Base-by-base conservation (phyloP, 2,329 filamentous ascomycete species). In the Lecanicillium sp. region DNA sequence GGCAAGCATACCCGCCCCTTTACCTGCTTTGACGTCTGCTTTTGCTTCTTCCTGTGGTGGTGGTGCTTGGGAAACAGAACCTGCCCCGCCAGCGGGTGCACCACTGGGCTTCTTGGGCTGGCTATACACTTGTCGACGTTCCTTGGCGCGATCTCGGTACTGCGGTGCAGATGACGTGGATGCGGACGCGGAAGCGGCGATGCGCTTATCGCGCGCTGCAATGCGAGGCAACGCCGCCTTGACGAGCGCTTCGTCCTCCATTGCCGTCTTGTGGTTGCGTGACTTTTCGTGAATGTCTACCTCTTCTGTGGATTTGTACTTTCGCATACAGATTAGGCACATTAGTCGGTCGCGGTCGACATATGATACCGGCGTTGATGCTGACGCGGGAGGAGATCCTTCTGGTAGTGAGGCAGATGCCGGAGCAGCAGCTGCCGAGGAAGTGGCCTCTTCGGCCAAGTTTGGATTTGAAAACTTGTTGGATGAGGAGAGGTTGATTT, bases 61-160 rank as follows among this genome's bases (percentile, higher is more conserved):
- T 7, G 22, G 7, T 7, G 22, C 7, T 25, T 11, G 7, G 6
- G 22, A 25, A 9, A 25, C 35, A 37, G 31, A 32, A 30, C 33
- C 27, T 42, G 22, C 7, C 9, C 9, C 9, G 2, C 9, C 13
- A 15, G 41, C 18, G 13, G 45, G 49, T 19, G 48, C 52, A n/a
- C 47, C 46, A 28, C 56, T 57, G 4, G 73, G 74, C 48, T 72
- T 75, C 36, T 63, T 71, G 3, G 73, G 76, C 50, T 80, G 80
- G 40, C 71, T 76, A 52, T 78, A 78, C 2, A 70, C 74, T 42
- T 73, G 58, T 7, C 82, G 71, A 14, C 82, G 71, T 55, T 85
- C 80, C 49, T 74, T 78, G 5, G 82, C 82, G 25, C 82, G 70
- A 51, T 86, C 82, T 17, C 78, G 71, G 52, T 82, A 83, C 46